A percentile compares a stretch with the other conserved stretches of the same genome.
phyloP scores from a whole-genome alignment of 352 stramenopile genomes.

The Albugo laibachii region DNA sequence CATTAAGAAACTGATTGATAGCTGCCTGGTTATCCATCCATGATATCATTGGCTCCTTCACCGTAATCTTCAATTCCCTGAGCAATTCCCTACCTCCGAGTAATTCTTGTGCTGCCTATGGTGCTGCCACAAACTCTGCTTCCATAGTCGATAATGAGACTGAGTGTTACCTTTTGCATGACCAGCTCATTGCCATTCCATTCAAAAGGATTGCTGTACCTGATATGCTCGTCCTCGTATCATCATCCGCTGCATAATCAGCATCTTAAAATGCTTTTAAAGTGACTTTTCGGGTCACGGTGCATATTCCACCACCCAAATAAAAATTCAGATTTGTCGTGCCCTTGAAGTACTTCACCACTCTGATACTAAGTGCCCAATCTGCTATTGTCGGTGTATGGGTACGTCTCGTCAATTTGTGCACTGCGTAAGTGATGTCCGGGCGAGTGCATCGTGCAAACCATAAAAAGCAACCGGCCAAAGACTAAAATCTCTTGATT shows the following conservation, averaged over 20 bases:
- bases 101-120: slow-evolving; percentile 1
- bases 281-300: not conserved
- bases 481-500: slow-evolving; percentile 12
- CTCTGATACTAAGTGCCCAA: slow-evolving; percentile 1
- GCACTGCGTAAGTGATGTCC: slow-evolving; percentile 11
- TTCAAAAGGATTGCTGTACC: slow-evolving; percentile 4
- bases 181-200: slow-evolving; percentile 1
- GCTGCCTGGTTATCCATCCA: slow-evolving; percentile 6
- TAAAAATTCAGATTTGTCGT: slow-evolving; percentile 3
- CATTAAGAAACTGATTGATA: slow-evolving; percentile 3
- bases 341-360: slow-evolving; percentile 11
- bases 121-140: slow-evolving; percentile 7
- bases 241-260: slow-evolving; percentile 8
- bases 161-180: slow-evolving; percentile 6
- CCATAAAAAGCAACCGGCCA: slow-evolving; percentile 16
- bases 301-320: not conserved
- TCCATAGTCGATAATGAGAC: slow-evolving; percentile 10
- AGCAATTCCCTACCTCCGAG: slow-evolving; percentile 4
- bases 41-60: not conserved
- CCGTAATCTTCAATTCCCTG: not conserved
- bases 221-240: slow-evolving; percentile 7
- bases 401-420: slow-evolving; percentile 4
- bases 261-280: slow-evolving; percentile 7
- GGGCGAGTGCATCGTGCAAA: slow-evolving; percentile 10
- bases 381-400: slow-evolving; percentile 5